phyloP scores from a whole-genome alignment of 495 filamentous ascomycete genomes.

The Pseudevernia furfuracea region DNA sequence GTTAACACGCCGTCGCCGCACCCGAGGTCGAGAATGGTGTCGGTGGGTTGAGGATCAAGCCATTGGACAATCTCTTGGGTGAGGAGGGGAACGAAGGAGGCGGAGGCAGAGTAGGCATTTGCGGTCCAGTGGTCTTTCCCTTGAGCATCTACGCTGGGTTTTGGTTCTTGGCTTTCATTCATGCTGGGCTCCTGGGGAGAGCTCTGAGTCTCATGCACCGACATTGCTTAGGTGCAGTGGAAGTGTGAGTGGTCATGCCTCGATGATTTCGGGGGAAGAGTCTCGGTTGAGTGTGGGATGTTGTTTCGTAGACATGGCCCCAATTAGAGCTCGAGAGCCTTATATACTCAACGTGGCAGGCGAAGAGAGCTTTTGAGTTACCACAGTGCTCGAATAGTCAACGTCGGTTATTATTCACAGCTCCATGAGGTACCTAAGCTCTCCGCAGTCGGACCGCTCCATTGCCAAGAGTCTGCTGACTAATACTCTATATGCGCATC shows the following conservation, averaged over 20 bases:
- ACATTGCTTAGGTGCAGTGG: neutral
- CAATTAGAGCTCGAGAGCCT: neutral
- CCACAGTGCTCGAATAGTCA: too few relatives aligned
- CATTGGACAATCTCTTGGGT: constrained; percentile 56
- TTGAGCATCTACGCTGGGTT: constrained; percentile 1
- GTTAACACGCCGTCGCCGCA: constrained; percentile 69
- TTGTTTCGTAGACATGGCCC: neutral
- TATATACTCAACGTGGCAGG: neutral
- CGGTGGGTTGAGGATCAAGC: constrained; percentile 51
- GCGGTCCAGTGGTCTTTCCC: constrained; percentile 53
- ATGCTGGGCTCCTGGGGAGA: neutral
- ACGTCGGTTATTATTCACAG: too few relatives aligned
- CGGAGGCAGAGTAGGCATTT: constrained; percentile 55
- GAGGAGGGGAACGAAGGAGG: constrained; percentile 65
- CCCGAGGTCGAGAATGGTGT: constrained; percentile 63
- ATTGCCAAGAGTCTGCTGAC: neutral
- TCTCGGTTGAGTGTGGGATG: neutral
- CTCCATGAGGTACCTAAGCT: too few relatives aligned
- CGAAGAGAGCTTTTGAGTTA: neutral
- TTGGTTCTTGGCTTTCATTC: neutral
- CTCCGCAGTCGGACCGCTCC: neutral
- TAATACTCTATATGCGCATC: neutral
- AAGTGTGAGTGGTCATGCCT: neutral
- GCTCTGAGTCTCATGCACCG: neutral
- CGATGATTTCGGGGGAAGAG: too few relatives aligned